Evolutionary conservation across 1,284 basidiomycete species (phyloP), one percentile per base, ranked within the genome.

Genomic region (Vanrija pseudolonga): DNA sequence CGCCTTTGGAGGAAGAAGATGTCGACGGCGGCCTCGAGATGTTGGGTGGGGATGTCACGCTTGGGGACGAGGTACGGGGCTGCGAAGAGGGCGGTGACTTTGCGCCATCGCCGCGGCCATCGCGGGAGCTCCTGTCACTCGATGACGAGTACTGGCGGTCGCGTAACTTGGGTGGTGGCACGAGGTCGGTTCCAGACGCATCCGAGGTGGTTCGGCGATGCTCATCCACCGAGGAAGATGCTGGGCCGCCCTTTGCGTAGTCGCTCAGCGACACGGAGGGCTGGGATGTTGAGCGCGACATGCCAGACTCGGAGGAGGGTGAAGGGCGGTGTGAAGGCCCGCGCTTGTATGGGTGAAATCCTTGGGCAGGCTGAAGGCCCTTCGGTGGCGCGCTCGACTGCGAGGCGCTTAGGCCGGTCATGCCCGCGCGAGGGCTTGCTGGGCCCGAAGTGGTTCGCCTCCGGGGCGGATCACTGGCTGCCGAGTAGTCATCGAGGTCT

Each of bases 321-420:
- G 40, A 42, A 24, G 43, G 20, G 20, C 56, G 49, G 50, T 53
- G 46, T 7, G 58, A 45, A 18, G 61, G 55, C 22, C 57, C 61
- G 8, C 68, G 63, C 50, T 67, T 63, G 52, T 65, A 64, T 4
- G 66, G 64, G 48, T 66, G 65, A 51, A 62, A 66, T 47, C 36
- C n/a, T 17, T 50, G 54, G 3, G 57, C 41, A n/a, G 38, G 47
- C 8, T 32, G 28, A 18, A 41, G 9, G 47, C 14, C 45, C 32
- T 47, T 54, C 23, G 37, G 6, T n/a, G 51, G 32, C 32, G 32
- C 32, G 32, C 32, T 32, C 32, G 32, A 32, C 32, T 32, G 26
- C 20, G 47, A 14, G 17, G 41, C 20, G 28, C 42, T 38, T 20
- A 20, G 54, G 9, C 17, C 26, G 14, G 12, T 32, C 32, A 41